These are phyloP conservation scores for thale cress (Arabidopsis thaliana) DNA, from an alignment of 345 rosid species.

Conservation along the genomic window DNA sequence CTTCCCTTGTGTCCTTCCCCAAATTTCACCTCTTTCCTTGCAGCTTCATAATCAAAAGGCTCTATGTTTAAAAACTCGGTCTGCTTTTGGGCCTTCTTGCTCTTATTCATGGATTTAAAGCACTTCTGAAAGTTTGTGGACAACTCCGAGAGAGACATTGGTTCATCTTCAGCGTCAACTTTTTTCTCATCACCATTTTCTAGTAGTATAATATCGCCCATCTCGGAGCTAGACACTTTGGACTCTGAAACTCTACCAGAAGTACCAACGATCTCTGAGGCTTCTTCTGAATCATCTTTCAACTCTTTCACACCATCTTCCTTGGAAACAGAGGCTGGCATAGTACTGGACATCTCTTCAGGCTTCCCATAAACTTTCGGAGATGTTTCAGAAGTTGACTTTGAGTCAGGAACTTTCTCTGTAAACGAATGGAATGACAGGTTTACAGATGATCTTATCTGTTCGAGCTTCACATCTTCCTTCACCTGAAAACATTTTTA, in stretches of 20 bases:
- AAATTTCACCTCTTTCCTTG: constrained; percentile 42
- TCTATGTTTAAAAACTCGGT: constrained; percentile 53
- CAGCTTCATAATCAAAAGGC: constrained; percentile 60
- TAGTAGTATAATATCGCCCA: constrained; percentile 33
- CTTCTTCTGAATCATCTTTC: constrained; percentile 35
- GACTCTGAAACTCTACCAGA: constrained; percentile 33
- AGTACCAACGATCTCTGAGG: constrained; percentile 26
- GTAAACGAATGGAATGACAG: constrained; percentile 41
- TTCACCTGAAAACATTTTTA: constrained; percentile 50
- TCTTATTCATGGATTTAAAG: constrained; percentile 40
- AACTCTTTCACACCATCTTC: constrained; percentile 54
- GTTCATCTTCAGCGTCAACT: constrained; percentile 53
- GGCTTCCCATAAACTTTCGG: constrained; percentile 20
- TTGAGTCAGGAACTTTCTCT: constrained; percentile 22
- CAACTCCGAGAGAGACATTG: constrained; percentile 46
- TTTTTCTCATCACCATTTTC: constrained; percentile 37
- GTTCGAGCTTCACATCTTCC: constrained; percentile 56
- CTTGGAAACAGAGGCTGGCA: constrained; percentile 45
- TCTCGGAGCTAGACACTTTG: constrained; percentile 28
- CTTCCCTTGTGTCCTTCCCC: constrained; percentile 40
- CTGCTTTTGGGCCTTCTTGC: constrained; percentile 45
- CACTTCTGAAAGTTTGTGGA: constrained; percentile 48
- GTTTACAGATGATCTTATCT: constrained; percentile 43
- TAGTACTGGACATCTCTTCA: constrained; percentile 26
- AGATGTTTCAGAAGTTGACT: constrained; percentile 30